Conservation (phyloP, 2,329 filamentous ascomycete genomes). For the Alternaria sp. region DNA sequence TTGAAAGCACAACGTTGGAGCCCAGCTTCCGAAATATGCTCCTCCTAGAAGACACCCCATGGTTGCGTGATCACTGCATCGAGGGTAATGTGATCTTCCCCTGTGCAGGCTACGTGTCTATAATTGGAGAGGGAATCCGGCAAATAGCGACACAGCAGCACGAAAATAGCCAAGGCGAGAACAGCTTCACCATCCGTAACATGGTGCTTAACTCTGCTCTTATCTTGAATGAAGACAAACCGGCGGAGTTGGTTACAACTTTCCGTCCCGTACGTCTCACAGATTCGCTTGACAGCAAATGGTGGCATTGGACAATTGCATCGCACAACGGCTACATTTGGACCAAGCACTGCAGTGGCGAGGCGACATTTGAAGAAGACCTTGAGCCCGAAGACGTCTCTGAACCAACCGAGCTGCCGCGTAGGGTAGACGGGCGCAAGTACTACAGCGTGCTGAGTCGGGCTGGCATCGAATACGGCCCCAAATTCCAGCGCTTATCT, state of each 20-base stretch:
- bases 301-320: conserved; percentile 24
- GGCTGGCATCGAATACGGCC: neutral
- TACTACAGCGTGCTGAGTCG: neutral
- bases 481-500: neutral
- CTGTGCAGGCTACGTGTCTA: conserved; percentile 10
- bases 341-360: conserved; percentile 31
- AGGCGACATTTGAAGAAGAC: conserved; percentile 1
- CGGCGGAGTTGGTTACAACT: conserved; percentile 21
- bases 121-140: conserved; percentile 7
- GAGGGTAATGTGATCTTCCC: conserved; percentile 34
- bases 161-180: neutral
- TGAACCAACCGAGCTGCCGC: neutral
- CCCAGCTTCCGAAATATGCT: conserved; percentile 31
- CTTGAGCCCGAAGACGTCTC: neutral
- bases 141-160: conserved; percentile 7
- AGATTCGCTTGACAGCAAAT: conserved; percentile 17
- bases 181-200: conserved; percentile 2
- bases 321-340: conserved; percentile 29
- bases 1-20: conserved; percentile 11
- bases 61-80: conserved; percentile 56
- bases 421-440: neutral
- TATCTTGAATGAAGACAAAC: neutral
- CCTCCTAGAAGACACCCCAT: conserved; percentile 51
- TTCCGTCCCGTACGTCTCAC: conserved; percentile 22
- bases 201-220: conserved; percentile 6